Percentiles rank a stretch among this genome's conserved stretches.
Evolutionary conservation across 192 early-diverging fungal species (phyloP).

Genomic region (Coemansia sp.): DNA sequence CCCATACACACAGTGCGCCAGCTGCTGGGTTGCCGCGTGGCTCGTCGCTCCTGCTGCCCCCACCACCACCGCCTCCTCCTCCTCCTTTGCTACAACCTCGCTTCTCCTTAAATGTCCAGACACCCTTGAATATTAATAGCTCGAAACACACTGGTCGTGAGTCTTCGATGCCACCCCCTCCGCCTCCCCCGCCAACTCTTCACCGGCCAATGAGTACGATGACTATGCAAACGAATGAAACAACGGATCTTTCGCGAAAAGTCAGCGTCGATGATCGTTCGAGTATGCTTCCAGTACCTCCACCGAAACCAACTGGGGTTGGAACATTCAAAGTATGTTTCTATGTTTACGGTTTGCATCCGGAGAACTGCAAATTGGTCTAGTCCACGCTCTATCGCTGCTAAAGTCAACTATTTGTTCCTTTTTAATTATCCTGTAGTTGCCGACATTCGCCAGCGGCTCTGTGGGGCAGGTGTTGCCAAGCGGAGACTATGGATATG

Average conservation of each 20-base stretch:
- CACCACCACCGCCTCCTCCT: constrained; percentile 2
- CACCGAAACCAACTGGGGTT: constrained; percentile 44
- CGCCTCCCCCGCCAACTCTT: constrained; percentile 18
- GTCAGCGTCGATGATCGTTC: constrained; percentile 9
- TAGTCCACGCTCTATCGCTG: not conserved
- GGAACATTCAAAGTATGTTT: constrained; percentile 28
- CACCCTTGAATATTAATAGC: constrained; percentile 1
- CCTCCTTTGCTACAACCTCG: constrained; percentile 1
- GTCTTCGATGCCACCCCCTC: constrained; percentile 6
- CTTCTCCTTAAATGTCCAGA: constrained; percentile 5
- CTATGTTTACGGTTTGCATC: not conserved
- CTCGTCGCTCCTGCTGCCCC: constrained; percentile 9
- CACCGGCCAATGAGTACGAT: constrained; percentile 18
- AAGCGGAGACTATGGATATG: not conserved
- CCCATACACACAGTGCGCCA: constrained; percentile 15
- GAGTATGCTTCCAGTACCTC: not conserved
- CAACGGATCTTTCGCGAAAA: not conserved
- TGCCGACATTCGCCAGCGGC: not conserved
- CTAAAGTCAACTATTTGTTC: not conserved
- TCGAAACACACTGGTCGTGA: not conserved
- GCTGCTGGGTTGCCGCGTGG: constrained; percentile 15
- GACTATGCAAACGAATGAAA: not conserved
- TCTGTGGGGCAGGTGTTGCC: not conserved
- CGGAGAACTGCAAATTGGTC: not conserved
- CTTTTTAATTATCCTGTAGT: constrained; percentile 1